Evolutionary conservation across 495 filamentous ascomycete species (phyloP).

Genomic region (Letharia lupina): DNA sequence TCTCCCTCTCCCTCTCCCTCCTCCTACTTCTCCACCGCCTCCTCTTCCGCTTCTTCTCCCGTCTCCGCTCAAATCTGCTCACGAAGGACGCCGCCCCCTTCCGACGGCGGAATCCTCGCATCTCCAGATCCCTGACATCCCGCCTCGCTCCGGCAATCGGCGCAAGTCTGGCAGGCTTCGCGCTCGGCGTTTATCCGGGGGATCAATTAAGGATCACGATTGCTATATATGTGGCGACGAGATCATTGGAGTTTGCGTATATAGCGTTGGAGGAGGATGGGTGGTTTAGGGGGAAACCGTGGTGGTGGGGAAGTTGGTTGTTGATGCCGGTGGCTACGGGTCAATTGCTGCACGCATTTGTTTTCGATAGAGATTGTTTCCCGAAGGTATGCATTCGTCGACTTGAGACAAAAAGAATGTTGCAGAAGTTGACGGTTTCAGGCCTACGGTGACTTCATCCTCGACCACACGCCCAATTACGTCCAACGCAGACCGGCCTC

Average conservation of each 20-base stretch:
- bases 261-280: slow-evolving; percentile 75
- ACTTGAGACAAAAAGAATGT: neutral
- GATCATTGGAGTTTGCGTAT: slow-evolving; percentile 78
- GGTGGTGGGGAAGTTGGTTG: slow-evolving; percentile 97
- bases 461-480: slow-evolving; percentile 67
- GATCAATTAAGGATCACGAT: slow-evolving; percentile 71
- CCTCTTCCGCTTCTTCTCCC: slow-evolving; percentile 80
- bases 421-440: slow-evolving; percentile 21
- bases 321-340: slow-evolving; percentile 86
- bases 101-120: slow-evolving; percentile 69
- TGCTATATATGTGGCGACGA: slow-evolving; percentile 68
- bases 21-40: slow-evolving; percentile 82
- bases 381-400: slow-evolving; percentile 42
- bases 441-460: slow-evolving; percentile 65
- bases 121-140: slow-evolving; percentile 66
- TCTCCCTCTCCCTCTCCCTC: slow-evolving; percentile 72
- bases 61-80: slow-evolving; percentile 69
- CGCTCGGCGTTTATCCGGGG: slow-evolving; percentile 68
- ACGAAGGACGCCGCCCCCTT: slow-evolving; percentile 67
- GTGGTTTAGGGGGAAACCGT: slow-evolving; percentile 62
- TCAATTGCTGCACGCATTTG: slow-evolving; percentile 81
- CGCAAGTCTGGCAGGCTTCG: slow-evolving; percentile 74
- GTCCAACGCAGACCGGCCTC: slow-evolving; percentile 61
- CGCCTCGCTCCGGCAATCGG: slow-evolving; percentile 78
- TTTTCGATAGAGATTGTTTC: slow-evolving; percentile 88